A percentile compares a stretch with the other conserved stretches of the same genome.
phyloP scores from a whole-genome alignment of 202 grass and related monocot genomes.

The Zoysia matrella region DNA sequence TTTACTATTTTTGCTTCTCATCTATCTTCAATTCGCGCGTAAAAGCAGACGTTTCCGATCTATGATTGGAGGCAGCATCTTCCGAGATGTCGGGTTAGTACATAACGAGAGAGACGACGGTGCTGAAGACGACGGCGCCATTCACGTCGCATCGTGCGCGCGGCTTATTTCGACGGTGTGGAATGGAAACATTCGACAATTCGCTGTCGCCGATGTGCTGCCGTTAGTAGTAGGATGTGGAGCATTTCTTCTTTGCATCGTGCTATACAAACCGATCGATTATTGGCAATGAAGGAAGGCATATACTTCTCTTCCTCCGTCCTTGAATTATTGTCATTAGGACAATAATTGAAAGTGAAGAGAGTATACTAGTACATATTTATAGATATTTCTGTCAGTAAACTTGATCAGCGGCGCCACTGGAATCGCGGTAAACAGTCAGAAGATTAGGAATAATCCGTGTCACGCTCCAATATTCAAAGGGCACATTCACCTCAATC shows the following conservation, averaged over 20 bases:
- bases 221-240: too few species aligned
- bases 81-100: constrained; percentile 26
- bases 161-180: not conserved
- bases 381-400: constrained; percentile 17
- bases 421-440: constrained; percentile 43
- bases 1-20: too few species aligned
- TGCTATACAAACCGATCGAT: too few species aligned
- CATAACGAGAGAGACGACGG: constrained; percentile 4
- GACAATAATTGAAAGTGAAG: too few species aligned
- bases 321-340: too few species aligned
- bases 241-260: too few species aligned
- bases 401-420: not conserved
- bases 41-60: constrained; percentile 13
- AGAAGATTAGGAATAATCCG: constrained; percentile 47
- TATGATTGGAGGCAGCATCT: constrained; percentile 27
- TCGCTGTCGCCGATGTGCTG: constrained; percentile 34
- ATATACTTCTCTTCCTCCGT: too few species aligned
- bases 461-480: constrained; percentile 35
- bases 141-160: constrained; percentile 19
- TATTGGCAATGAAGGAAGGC: too few species aligned
- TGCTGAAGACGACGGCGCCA: constrained; percentile 34
- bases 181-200: constrained; percentile 48
- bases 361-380: not conserved
- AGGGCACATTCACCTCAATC: not conserved
- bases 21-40: not conserved